A percentile compares a stretch with the other conserved stretches of the same genome.
Evolutionary conservation across 2,329 filamentous ascomycete species (phyloP).

Genomic region (Cladobotryum protrusum): DNA sequence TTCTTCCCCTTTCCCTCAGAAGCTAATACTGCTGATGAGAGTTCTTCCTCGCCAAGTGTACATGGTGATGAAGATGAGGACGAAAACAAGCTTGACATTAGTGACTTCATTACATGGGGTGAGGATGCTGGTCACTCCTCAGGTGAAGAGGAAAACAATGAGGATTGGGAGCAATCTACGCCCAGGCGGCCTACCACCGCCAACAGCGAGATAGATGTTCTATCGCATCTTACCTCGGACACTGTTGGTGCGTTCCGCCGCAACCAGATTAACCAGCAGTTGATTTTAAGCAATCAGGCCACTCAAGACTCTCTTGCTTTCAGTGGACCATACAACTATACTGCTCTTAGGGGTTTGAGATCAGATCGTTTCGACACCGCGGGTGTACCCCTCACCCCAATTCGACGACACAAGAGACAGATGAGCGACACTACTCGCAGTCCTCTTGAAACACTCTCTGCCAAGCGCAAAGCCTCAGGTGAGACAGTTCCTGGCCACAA

Average conservation of each 20-base stretch:
- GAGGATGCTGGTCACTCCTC: constrained; percentile 48
- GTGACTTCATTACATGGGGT: constrained; percentile 67
- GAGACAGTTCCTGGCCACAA: constrained; percentile 43
- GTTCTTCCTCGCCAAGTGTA: constrained; percentile 29
- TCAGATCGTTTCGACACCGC: constrained; percentile 60
- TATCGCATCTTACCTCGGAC: constrained; percentile 57
- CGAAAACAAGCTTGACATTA: constrained; percentile 57
- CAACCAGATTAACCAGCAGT: constrained; percentile 56
- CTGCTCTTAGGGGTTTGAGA: constrained; percentile 57
- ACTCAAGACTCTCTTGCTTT: constrained; percentile 58
- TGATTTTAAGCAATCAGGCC: constrained; percentile 54
- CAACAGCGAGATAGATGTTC: constrained; percentile 39
- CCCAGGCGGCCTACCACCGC: constrained; percentile 45
- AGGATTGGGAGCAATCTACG: constrained; percentile 45
- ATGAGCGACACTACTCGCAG: constrained; percentile 41
- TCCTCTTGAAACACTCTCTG: constrained; percentile 41
- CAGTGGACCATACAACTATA: constrained; percentile 53
- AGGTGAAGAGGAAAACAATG: constrained; percentile 52
- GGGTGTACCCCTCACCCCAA: constrained; percentile 61
- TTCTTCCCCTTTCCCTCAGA: constrained; percentile 66
- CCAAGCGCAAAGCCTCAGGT: constrained; percentile 50
- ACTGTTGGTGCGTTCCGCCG: constrained; percentile 74
- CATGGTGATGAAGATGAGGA: constrained; percentile 57
- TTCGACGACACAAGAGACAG: constrained; percentile 51
- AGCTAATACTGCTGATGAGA: constrained; percentile 47